These are phyloP conservation scores for Phylloporus arenicola DNA, from an alignment of 768 basidiomycete genomes.

Conservation along the genomic window DNA sequence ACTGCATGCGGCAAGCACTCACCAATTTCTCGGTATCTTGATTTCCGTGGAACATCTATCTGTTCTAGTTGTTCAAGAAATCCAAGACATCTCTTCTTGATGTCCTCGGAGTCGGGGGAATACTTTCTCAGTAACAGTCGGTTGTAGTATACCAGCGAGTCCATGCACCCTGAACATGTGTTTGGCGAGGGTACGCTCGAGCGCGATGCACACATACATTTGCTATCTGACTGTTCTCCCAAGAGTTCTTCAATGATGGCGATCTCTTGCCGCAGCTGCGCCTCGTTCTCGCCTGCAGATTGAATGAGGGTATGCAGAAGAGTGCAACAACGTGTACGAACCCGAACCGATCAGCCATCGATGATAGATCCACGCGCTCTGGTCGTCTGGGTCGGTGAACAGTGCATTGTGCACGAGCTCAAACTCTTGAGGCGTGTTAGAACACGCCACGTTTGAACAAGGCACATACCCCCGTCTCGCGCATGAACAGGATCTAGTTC, in stretches of 20 bases:
- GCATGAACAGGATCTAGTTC: slow-evolving; percentile 47
- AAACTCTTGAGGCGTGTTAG: slow-evolving; percentile 56
- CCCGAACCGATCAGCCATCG: slow-evolving; percentile 91
- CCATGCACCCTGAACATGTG: slow-evolving; percentile 76
- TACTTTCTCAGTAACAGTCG: slow-evolving; percentile 55
- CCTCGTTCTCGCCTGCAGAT: slow-evolving; percentile 49
- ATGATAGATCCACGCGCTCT: slow-evolving; percentile 98
- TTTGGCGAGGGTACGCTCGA: neutral
- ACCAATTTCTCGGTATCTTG: slow-evolving; percentile 68
- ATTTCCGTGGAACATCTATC: slow-evolving; percentile 61
- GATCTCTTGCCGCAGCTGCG: slow-evolving; percentile 70
- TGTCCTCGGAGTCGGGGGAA: slow-evolving; percentile 30
- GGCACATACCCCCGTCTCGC: slow-evolving; percentile 60
- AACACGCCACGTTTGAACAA: neutral
- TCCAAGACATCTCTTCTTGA: slow-evolving; percentile 42
- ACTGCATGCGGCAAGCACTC: slow-evolving; percentile 13
- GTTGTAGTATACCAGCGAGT: slow-evolving; percentile 83
- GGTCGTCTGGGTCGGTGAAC: slow-evolving; percentile 95
- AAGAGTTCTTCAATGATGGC: slow-evolving; percentile 74
- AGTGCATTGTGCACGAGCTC: slow-evolving; percentile 89
- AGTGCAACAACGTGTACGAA: slow-evolving; percentile 25
- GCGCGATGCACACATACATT: slow-evolving; percentile 53
- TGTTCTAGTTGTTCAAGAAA: slow-evolving; percentile 51
- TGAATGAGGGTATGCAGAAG: neutral
- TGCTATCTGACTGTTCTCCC: slow-evolving; percentile 86